Evolutionary conservation across 225 moss, liverwort and hornwort species (phyloP), one percentile per base, ranked within the genome.

Genomic region (Neckera pumila): DNA sequence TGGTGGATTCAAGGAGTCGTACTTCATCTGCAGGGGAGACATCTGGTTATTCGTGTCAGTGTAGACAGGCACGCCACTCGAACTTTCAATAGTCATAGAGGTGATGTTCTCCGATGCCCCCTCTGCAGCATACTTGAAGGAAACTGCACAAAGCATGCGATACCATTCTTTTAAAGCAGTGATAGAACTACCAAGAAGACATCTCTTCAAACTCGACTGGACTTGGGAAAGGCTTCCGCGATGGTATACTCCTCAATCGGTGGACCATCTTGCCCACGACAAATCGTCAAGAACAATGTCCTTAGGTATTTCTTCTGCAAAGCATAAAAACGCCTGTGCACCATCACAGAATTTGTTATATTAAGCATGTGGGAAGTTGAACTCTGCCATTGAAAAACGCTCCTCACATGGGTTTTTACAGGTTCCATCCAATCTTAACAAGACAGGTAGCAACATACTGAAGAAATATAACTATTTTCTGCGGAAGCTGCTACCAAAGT

Each of bases 11-110:
- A 65, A 80, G 45, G 20, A 84, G 27, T 69, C 90, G 88, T 90
- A 94, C 95, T 94, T 96, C 95, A 96, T 96, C 88, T 93, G 91
- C 77, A 87, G 88, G n/a, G 91, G 93, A 82, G 91, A 88, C 31
- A 87, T 71, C 66, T 90, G 79, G 31, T 89, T 91, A 26, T 63
- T 64, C 40, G 91, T 87, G 53, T 84, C 85, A 26, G 90, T 91
- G 64, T 81, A 76, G 76, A 95, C 90, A 66, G 84, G 66, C 82
- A 88, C 90, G 75, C 91, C 88, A 70, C 84, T 91, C 36, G 92
- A 92, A 69, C 87, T 91, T 57, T 83, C 89, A 51, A 94, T 91
- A 58, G 88, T 89, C 94, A 95, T 92, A 13, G 94, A 93, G 66
- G 89, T 81, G 71, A 90, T 90, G 64, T 79, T 85, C 79, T 90